Evolutionary conservation across 2,329 filamentous ascomycete genomes (phyloP), one percentile per base, ranked within the genome.

Genomic region (Talaromyces sp.): DNA sequence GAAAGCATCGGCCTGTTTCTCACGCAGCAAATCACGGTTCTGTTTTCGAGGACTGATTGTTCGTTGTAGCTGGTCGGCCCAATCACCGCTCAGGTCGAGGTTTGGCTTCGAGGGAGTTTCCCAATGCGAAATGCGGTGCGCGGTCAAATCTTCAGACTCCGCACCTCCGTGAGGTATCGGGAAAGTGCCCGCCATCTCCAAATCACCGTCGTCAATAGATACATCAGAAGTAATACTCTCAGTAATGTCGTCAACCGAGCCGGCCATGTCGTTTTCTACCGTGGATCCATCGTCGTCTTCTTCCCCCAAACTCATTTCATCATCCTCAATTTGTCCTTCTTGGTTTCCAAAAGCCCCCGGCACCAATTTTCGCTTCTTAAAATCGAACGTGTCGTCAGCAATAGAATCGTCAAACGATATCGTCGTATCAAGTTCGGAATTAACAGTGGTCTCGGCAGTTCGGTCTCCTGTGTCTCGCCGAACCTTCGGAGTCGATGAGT

Each of bases 41-140:
- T 95, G 89, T 80, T 98, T 98, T 72, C 91, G 88, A 5, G 95
- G 93, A 71, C 92, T 96, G 69, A 98, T 92, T 5, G 95, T 98
- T 68, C 92, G 92, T 74, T 92, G 91, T 66, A 99, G 83, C 80
- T 97, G 93, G 69, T 95, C 90, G 68, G 92, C 89, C 95, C 95
- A 99, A 73, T 96, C 90, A 64, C 93, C 91, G 60, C 88, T 90
- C 66, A 84, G 81, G 69, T 81, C 76, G 58, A 82, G 79, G 65
- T 79, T 75, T 63, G 76, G 73, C 75, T 86, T 85, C 28, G 80
- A 74, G 56, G 84, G 84, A n/a, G 83, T 86, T 64, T 72, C 75
- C 46, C 69, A 71, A 57, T 67, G 73, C 54, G 71, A 68, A 31
- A 69, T 69, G 40, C 69, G 71, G 66, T 71, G 72, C 62, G 69